Evolutionary conservation across 2,329 filamentous ascomycete species (phyloP).

Genomic region (Fusarium sp.): DNA sequence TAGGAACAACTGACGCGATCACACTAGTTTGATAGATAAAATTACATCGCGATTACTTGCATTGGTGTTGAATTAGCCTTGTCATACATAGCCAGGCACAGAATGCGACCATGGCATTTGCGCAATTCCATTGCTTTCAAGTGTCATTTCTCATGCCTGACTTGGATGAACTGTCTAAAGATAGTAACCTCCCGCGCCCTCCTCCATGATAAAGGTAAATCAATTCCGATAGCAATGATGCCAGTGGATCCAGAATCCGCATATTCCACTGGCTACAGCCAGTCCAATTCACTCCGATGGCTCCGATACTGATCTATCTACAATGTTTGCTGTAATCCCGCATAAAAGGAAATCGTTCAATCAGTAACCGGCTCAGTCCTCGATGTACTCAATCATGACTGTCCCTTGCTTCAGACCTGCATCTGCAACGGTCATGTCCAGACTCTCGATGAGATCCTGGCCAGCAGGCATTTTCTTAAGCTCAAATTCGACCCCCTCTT

Average conservation of each 20-base stretch:
- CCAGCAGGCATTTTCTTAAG: constrained; percentile 82
- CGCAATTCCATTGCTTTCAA: neutral
- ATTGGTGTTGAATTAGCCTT: constrained; percentile 4
- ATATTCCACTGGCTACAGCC: constrained; percentile 18
- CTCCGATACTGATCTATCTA: constrained; percentile 34
- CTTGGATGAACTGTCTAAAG: constrained; percentile 29
- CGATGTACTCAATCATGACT: constrained; percentile 92
- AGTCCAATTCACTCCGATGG: constrained; percentile 31
- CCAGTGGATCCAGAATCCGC: constrained; percentile 18
- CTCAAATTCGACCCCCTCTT: constrained; percentile 82
- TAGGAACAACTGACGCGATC: neutral
- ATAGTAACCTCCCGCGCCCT: constrained; percentile 17
- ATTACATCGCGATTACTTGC: constrained; percentile 5
- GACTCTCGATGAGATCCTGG: constrained; percentile 79
- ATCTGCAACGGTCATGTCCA: constrained; percentile 80
- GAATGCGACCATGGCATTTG: neutral
- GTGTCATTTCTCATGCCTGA: constrained; percentile 10
- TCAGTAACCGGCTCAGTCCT: constrained; percentile 52
- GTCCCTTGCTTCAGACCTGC: constrained; percentile 91
- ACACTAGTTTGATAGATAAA: neutral
- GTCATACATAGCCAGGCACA: neutral
- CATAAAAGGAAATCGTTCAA: constrained; percentile 22
- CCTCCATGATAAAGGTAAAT: constrained; percentile 11
- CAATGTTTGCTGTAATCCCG: constrained; percentile 31
- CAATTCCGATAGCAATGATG: constrained; percentile 13